These are phyloP conservation scores for Pascua sp. DNA, from an alignment of 1,284 basidiomycete genomes.

Conservation along the genomic window DNA sequence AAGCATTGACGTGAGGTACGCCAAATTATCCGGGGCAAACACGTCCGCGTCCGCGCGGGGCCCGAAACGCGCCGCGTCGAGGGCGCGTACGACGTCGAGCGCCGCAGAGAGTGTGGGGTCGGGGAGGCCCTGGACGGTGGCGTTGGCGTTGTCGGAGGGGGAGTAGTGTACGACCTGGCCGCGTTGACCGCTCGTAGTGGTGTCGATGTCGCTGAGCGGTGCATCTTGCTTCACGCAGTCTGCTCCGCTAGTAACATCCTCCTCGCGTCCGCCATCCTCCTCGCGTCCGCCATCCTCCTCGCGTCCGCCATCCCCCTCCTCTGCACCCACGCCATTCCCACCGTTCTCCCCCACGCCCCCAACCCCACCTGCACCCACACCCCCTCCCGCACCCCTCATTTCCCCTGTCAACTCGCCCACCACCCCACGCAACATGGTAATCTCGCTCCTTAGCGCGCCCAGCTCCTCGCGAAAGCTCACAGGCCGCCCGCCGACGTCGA, in stretches of 20 bases:
- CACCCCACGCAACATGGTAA: slow-evolving; percentile 31
- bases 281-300: neutral
- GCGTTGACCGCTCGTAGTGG: no score
- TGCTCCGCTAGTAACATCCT: neutral
- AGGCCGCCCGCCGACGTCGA: slow-evolving; percentile 1
- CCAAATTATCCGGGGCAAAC: neutral
- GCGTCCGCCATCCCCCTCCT: neutral
- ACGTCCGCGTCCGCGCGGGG: neutral
- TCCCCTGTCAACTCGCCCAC: slow-evolving; percentile 32
- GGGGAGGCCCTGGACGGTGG: no score
- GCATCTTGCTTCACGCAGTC: no score
- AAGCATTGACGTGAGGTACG: no score
- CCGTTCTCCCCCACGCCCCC: no score
- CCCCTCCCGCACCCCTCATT: slow-evolving; percentile 4
- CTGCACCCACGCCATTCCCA: neutral
- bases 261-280: neutral
- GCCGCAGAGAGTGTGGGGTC: neutral
- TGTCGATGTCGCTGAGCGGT: no score
- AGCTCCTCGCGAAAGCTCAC: slow-evolving; percentile 30
- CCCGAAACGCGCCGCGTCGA: no score
- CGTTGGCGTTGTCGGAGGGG: no score
- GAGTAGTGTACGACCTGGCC: no score
- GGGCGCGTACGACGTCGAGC: neutral
- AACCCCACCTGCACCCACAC: no score
- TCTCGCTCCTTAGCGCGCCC: slow-evolving; percentile 30